Percentiles rank a stretch among this genome's conserved stretches.
phyloP scores from a whole-genome alignment of 176 grass and related monocot species.

The Zea luxurians region DNA sequence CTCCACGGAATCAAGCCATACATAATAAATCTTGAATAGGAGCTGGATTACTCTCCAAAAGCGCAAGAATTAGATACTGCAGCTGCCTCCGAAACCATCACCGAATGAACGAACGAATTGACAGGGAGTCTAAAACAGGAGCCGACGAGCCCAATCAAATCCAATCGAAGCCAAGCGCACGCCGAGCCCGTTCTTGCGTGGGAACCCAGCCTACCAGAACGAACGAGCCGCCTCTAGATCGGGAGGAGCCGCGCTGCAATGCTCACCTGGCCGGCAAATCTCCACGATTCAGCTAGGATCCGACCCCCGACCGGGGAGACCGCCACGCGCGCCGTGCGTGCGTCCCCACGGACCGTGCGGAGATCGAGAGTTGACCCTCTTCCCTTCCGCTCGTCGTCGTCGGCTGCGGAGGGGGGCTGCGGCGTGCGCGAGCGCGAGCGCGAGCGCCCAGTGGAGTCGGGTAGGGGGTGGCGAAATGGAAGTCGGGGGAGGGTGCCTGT shows the following conservation, averaged over 20 bases:
- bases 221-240: not conserved
- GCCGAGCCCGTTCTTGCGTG: not conserved
- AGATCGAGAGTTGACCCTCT: slow-evolving; percentile 18
- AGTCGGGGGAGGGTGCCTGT: slow-evolving; percentile 25
- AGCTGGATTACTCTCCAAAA: not conserved
- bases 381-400: not conserved
- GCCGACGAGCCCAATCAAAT: not conserved
- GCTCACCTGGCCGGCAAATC: slow-evolving; percentile 29
- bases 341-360: not conserved
- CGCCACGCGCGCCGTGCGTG: not conserved
- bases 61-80: not conserved
- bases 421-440: not conserved
- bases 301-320: slow-evolving; percentile 1
- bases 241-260: slow-evolving; percentile 18
- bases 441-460: slow-evolving; percentile 23
- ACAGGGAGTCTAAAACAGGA: not conserved
- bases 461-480: slow-evolving; percentile 10
- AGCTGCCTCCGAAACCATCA: not conserved
- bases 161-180: not conserved
- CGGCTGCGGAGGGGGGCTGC: not conserved
- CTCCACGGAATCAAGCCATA: slow-evolving; percentile 22
- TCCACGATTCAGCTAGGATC: slow-evolving; percentile 40
- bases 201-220: not conserved
- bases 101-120: not conserved
- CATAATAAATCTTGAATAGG: not conserved